Evolutionary conservation across 2,329 filamentous ascomycete genomes (phyloP), one percentile per base, ranked within the genome.

Genomic region (Colletotrichum neosansevieriae): DNA sequence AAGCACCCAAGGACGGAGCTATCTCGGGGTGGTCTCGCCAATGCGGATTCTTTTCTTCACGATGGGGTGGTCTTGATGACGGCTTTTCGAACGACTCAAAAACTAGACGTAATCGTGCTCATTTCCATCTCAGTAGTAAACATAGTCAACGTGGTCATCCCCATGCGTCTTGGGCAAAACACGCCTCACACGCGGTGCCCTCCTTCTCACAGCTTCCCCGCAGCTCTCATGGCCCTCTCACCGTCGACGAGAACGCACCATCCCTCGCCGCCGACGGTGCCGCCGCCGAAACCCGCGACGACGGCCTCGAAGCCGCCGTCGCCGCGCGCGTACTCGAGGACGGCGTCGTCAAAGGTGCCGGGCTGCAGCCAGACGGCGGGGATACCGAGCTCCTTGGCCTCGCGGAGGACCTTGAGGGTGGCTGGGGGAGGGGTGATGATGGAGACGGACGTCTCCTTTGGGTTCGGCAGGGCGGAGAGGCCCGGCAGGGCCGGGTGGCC

Each of bases 211-310:
- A 87, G 75, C 80, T 88, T 89, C 34, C 86, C 88, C 17, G 84
- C 87, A 44, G 78, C 83, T 75, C 82, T 83, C 74, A 91, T 74
- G 1, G 88, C 89, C 75, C 79, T 82, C 72, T 94, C 92, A 0
- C 94, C 94, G 78, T 97, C 93, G 11, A 97, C 92, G 50, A 97
- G 83, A 24, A 97, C 91, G 79, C 94, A 97, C 92, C 93, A 97
- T 1, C 94, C 94, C 75, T 94, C 92, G 57, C 82, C 79, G 7
- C 92, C 92, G 32, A 80, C 76, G 11, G 66, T 69, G 34, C 66
- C 66, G 29, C 90, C 89, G 32, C 90, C 89, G 42, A 90, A 83
- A 6, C 85, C 89, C 70, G 84, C 88, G 47, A 93, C 91, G 40
- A 94, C 91, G 42, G 89, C 89, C 72, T 89, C 83, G 74, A 96